Conservation (phyloP, 2,329 filamentous ascomycete species). For the Penicillium occitanis region DNA sequence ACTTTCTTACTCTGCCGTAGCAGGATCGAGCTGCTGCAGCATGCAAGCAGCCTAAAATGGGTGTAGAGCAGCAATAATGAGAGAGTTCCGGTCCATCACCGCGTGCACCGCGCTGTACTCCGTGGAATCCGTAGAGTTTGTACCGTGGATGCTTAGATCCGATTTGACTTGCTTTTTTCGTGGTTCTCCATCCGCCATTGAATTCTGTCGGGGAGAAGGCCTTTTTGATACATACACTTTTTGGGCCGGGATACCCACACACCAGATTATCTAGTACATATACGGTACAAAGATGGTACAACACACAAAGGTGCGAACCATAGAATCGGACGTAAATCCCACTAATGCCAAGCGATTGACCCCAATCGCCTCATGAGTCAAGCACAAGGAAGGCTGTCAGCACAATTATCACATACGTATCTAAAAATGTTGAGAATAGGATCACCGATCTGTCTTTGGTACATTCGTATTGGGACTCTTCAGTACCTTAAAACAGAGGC, state of each 20-base stretch:
- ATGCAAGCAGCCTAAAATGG: slow-evolving; percentile 1
- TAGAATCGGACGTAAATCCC: neutral
- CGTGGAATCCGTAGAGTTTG: neutral
- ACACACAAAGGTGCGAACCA: neutral
- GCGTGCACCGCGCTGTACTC: neutral
- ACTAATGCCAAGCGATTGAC: neutral
- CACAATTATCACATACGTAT: neutral
- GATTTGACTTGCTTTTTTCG: neutral
- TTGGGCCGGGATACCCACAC: neutral
- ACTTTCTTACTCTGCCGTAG: neutral
- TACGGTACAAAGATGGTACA: neutral
- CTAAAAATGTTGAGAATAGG: neutral
- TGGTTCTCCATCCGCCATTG: neutral
- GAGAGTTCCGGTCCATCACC: neutral
- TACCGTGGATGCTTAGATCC: neutral
- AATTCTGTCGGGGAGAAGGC: neutral
- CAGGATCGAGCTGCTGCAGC: neutral
- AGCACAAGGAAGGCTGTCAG: neutral
- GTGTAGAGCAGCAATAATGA: neutral
- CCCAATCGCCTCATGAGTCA: neutral
- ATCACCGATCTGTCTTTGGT: neutral
- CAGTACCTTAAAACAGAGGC: neutral
- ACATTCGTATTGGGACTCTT: neutral
- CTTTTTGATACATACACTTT: neutral
- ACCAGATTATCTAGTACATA: neutral